Conservation (phyloP, 75 land plant genomes). For the Sequoiadendron giganteum region DNA sequence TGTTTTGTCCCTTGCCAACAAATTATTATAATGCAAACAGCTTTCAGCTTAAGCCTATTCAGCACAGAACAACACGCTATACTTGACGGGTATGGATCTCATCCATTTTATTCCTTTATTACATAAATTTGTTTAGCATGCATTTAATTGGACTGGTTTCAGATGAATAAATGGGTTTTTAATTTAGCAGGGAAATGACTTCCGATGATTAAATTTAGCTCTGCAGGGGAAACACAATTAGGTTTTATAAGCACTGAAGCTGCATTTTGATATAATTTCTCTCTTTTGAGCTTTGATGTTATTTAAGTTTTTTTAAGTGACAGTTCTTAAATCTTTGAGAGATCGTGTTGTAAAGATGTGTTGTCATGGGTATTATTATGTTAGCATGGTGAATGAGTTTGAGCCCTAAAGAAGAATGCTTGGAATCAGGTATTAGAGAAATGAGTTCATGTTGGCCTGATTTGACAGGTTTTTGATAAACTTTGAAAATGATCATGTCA, state of each 20-base stretch:
- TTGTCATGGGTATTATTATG: not conserved
- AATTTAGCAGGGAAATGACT: not conserved
- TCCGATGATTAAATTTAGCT: not conserved
- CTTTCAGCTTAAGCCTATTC: too few relatives aligned
- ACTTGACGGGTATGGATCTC: too few relatives aligned
- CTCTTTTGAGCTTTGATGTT: not conserved
- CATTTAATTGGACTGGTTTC: not conserved
- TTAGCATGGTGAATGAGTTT: not conserved
- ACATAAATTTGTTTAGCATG: not conserved
- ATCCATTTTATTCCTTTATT: too few relatives aligned
- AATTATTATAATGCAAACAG: too few relatives aligned
- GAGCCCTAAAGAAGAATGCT: not conserved
- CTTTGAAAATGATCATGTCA: not conserved
- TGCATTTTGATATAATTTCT: not conserved
- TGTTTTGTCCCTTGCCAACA: too few relatives aligned
- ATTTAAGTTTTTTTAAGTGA: not conserved
- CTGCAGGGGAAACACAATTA: not conserved
- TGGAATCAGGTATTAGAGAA: not conserved
- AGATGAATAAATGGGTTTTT: not conserved
- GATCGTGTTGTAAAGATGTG: not conserved
- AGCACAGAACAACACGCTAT: too few relatives aligned
- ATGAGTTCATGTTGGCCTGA: not conserved
- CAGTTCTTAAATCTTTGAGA: not conserved
- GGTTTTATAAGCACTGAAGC: not conserved
- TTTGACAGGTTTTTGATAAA: constrained; percentile 4